Evolutionary conservation across 2,329 filamentous ascomycete species (phyloP).

Genomic region (Sporothrix phasma): DNA sequence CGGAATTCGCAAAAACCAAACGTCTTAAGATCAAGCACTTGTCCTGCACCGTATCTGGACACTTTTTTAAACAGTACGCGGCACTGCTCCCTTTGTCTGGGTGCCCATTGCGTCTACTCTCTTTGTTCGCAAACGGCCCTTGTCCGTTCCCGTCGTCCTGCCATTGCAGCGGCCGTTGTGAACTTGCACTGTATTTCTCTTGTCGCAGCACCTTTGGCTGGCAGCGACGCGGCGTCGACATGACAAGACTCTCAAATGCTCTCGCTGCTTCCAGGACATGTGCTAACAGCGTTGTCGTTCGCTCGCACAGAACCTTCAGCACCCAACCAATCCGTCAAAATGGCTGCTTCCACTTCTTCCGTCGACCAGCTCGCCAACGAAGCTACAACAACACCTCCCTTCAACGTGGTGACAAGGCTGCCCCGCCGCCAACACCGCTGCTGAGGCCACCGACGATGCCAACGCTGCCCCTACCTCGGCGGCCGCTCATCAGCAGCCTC

Average conservation of each 20-base stretch:
- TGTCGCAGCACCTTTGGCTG: background rate
- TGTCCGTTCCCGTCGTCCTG: conserved; percentile 4
- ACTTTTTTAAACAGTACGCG: conserved; percentile 2
- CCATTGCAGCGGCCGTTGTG: background rate
- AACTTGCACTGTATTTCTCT: background rate
- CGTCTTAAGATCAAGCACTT: background rate
- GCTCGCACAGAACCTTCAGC: conserved; percentile 18
- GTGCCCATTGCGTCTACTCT: background rate
- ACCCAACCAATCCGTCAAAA: conserved; percentile 33
- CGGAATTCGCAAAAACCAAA: background rate
- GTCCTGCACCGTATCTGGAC: background rate
- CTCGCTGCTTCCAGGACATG: background rate
- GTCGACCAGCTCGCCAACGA: conserved; percentile 73
- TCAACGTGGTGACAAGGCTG: conserved; percentile 55
- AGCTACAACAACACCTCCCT: conserved; percentile 63
- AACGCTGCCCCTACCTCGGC: conserved; percentile 64
- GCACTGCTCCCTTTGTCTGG: background rate
- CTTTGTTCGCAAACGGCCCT: conserved; percentile 3
- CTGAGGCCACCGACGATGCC: conserved; percentile 51
- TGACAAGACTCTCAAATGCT: background rate
- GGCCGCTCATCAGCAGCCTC: conserved; percentile 77
- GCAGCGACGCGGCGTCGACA: too few relatives aligned
- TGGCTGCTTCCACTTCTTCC: conserved; percentile 51
- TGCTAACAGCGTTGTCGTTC: conserved; percentile 14
- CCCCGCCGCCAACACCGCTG: conserved; percentile 66